Evolutionary conservation across 2,329 filamentous ascomycete genomes (phyloP).

Genomic region (Colletotrichum incanum): DNA sequence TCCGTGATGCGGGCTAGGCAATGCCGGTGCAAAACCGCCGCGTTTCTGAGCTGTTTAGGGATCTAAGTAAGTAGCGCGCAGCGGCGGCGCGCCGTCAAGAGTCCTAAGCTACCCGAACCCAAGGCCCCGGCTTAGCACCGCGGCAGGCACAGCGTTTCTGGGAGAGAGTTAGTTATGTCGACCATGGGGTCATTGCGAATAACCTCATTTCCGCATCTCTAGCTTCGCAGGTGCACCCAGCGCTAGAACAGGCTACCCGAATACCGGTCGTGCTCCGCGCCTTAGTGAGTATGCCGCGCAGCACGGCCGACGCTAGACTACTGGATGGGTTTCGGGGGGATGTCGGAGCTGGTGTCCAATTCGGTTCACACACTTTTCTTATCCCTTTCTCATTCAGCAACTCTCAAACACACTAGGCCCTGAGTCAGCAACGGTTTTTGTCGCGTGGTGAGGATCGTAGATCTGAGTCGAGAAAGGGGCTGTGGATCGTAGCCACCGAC

Average conservation of each 20-base stretch:
- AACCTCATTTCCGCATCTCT: conserved; percentile 4
- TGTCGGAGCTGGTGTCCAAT: not conserved
- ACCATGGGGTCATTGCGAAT: not conserved
- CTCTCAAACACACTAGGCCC: not conserved
- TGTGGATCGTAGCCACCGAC: not conserved
- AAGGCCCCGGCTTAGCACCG: not conserved
- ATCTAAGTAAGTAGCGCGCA: not conserved
- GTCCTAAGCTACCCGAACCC: not conserved
- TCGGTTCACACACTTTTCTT: not conserved
- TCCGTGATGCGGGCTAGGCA: not conserved
- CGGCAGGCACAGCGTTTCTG: not conserved
- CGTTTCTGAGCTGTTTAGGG: not conserved
- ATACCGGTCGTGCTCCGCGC: too few species aligned
- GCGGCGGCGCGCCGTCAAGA: not conserved
- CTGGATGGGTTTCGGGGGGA: not conserved
- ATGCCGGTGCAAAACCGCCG: not conserved
- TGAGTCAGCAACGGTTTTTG: conserved; percentile 11
- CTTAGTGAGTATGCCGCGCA: not conserved
- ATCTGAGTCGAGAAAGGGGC: not conserved
- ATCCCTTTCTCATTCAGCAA: not conserved
- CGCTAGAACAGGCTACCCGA: not conserved
- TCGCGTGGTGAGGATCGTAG: not conserved
- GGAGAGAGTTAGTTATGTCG: not conserved
- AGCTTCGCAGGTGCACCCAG: not conserved
- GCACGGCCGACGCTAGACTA: not conserved